A percentile compares a stretch with the other conserved stretches of the same genome.
phyloP scores from a whole-genome alignment of 1,139 yeast species.

The Geotrichum histeridarum region DNA sequence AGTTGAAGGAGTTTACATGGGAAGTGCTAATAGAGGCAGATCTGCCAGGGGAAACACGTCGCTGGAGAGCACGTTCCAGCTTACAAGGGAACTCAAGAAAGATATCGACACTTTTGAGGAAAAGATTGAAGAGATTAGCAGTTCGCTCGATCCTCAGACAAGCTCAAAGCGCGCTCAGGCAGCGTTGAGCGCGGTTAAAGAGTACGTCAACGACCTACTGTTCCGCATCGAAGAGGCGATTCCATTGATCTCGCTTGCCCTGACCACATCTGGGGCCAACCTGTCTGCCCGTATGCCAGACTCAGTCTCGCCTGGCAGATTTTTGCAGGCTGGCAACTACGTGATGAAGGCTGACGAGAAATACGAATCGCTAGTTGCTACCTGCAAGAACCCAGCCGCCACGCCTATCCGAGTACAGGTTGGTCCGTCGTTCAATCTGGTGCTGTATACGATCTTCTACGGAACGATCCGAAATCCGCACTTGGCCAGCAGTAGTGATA shows the following conservation, averaged over 20 bases:
- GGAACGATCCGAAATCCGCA: constrained; percentile 47
- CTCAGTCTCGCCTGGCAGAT: constrained; percentile 58
- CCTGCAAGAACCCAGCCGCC: background rate
- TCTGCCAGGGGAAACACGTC: constrained; percentile 71
- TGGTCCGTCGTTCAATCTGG: constrained; percentile 60
- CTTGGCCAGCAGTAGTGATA: constrained; percentile 39
- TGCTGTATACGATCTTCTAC: constrained; percentile 60
- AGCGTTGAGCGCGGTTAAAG: constrained; percentile 47
- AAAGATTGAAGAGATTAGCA: constrained; percentile 37
- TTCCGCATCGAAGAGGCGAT: constrained; percentile 60
- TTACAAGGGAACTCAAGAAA: constrained; percentile 52
- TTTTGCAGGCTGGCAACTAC: constrained; percentile 58
- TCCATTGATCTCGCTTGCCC: constrained; percentile 62
- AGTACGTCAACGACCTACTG: constrained; percentile 47
- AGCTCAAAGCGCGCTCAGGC: constrained; percentile 34
- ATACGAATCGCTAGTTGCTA: background rate
- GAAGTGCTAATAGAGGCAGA: constrained; percentile 11
- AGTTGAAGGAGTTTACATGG: background rate
- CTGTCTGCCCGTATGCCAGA: constrained; percentile 50
- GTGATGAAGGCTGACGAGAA: constrained; percentile 43
- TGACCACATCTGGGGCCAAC: constrained; percentile 68
- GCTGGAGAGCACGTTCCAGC: constrained; percentile 51
- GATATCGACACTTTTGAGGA: constrained; percentile 60
- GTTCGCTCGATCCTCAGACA: constrained; percentile 19
- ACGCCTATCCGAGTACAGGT: constrained; percentile 36